Evolutionary conservation across 768 basidiomycete genomes (phyloP).

Genomic region (Mrakia frigida): DNA sequence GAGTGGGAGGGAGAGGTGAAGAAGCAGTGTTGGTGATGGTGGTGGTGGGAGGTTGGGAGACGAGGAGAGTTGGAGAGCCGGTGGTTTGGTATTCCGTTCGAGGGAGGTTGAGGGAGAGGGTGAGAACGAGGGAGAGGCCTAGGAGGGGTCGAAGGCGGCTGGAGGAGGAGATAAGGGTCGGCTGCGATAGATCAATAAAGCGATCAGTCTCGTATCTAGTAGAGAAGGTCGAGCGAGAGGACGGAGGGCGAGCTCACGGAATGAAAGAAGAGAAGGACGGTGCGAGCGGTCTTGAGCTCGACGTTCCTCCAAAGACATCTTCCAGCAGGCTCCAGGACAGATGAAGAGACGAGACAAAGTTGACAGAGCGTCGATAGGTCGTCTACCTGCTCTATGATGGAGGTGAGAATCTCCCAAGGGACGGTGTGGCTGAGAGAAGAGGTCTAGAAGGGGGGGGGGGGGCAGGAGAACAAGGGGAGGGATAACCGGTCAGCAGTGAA

Average conservation of each 20-base stretch:
- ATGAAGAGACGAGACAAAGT: not conserved
- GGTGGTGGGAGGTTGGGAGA: not conserved
- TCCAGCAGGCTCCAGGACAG: not conserved
- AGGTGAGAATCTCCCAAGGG: not conserved
- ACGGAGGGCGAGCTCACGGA: not conserved
- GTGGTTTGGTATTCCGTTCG: constrained; percentile 1
- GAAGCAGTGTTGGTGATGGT: not conserved
- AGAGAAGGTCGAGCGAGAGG: too few species aligned
- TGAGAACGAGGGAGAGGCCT: not conserved
- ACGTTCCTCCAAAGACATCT: not conserved
- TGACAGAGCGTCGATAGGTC: not conserved
- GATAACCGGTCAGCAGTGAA: too few species aligned
- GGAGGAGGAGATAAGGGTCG: not conserved
- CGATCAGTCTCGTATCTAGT: not conserved
- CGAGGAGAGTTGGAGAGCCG: not conserved
- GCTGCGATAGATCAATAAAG: not conserved
- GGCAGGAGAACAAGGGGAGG: not conserved
- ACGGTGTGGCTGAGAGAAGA: not conserved
- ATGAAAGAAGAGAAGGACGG: not conserved
- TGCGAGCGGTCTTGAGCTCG: not conserved
- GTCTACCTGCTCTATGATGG: constrained; percentile 11
- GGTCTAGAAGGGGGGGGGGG: not conserved
- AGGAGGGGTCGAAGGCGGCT: not conserved
- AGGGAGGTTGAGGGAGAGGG: constrained; percentile 9
- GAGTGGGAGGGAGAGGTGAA: not conserved